Conservation (phyloP, 2,329 filamentous ascomycete species). For the Coleophoma eucalyptorum region DNA sequence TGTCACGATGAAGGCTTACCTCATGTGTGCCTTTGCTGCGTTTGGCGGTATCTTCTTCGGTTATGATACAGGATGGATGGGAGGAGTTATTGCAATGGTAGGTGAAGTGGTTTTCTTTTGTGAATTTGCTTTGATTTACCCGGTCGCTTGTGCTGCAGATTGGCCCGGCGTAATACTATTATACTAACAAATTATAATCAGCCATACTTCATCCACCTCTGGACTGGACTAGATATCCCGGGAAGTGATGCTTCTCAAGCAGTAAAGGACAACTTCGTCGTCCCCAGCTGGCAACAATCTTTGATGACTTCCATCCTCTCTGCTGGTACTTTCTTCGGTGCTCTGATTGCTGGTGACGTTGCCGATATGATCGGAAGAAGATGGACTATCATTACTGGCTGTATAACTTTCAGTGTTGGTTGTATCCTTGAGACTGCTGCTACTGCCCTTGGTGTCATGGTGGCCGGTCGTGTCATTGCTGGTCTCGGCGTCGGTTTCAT, state of each 20-base stretch:
- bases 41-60: conserved; percentile 56
- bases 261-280: conserved; percentile 3
- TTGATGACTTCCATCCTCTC: conserved; percentile 57
- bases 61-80: conserved; percentile 74
- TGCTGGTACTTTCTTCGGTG: conserved; percentile 74
- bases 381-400: conserved; percentile 46
- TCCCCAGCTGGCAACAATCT: conserved; percentile 44
- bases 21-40: conserved; percentile 64
- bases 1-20: conserved; percentile 62
- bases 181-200: conserved; percentile 17
- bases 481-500: conserved; percentile 64
- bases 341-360: conserved; percentile 66
- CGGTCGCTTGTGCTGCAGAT: conserved; percentile 29
- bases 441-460: conserved; percentile 32
- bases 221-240: conserved; percentile 2
- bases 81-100: conserved; percentile 57
- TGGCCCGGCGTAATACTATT: too few species aligned
- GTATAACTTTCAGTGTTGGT: conserved; percentile 57
- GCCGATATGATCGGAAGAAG: conserved; percentile 60
- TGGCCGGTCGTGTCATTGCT: conserved; percentile 60
- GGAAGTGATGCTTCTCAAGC: background rate
- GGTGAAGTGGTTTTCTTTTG: conserved; percentile 57
- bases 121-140: conserved; percentile 41
- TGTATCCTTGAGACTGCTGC: conserved; percentile 60
- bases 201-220: conserved; percentile 31